These are phyloP conservation scores for Erythrophleum ivorense DNA, from an alignment of 331 rosid species.

Conservation along the genomic window DNA sequence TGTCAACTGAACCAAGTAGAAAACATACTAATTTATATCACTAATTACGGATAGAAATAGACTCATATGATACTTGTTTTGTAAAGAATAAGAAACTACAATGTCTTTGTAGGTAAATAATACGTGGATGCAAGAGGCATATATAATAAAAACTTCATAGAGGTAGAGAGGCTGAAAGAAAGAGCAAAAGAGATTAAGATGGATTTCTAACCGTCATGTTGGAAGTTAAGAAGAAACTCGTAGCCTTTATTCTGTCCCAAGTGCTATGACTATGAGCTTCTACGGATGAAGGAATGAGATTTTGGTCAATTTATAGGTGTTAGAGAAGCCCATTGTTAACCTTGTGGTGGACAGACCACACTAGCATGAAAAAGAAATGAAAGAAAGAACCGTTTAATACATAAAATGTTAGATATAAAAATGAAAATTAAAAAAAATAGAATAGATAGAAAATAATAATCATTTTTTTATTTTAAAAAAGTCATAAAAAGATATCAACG, in stretches of 20 bases:
- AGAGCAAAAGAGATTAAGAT: conserved; percentile 4
- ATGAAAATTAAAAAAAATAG: too few species aligned
- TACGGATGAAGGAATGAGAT: conserved; percentile 18
- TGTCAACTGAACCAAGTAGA: too few species aligned
- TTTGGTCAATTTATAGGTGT: conserved; percentile 35
- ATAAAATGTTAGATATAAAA: too few species aligned
- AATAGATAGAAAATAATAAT: too few species aligned
- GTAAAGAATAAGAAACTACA: neutral
- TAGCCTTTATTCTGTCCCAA: neutral
- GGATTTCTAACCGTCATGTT: conserved; percentile 49
- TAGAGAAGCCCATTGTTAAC: neutral
- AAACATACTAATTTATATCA: too few species aligned
- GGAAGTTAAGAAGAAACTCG: conserved; percentile 24
- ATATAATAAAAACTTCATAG: neutral
- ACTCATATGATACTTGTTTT: neutral
- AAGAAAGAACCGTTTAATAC: neutral
- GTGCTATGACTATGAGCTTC: conserved; percentile 27
- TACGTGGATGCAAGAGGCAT: neutral
- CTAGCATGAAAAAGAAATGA: neutral
- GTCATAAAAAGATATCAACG: too few species aligned
- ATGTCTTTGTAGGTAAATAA: neutral
- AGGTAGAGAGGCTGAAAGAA: conserved; percentile 1
- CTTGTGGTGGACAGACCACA: neutral
- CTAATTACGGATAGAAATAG: too few species aligned
- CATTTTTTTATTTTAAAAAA: too few species aligned